A percentile compares a stretch with the other conserved stretches of the same genome.
Conservation (phyloP, 257 asterid species). For the Solanum gracilifrons region DNA sequence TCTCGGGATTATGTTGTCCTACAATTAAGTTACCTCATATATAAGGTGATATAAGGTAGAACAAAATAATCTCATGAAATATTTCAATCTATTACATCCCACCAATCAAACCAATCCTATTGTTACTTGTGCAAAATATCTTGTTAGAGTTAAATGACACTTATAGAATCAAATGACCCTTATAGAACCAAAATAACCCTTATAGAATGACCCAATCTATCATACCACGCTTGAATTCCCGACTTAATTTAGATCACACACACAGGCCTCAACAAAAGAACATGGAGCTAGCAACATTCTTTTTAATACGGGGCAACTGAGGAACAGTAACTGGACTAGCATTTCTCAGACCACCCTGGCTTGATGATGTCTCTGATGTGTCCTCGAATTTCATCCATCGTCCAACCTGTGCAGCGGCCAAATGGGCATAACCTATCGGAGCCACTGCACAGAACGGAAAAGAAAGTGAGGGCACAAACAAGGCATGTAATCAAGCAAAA, state of each 20-base stretch:
- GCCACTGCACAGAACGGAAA: slow-evolving; percentile 44
- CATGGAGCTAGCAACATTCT: slow-evolving; percentile 65
- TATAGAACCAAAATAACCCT: not conserved
- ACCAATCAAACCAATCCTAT: not conserved
- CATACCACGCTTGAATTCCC: not conserved
- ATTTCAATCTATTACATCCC: not conserved
- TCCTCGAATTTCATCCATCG: slow-evolving; percentile 92
- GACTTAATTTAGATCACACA: too few relatives aligned
- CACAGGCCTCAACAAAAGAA: slow-evolving; percentile 41
- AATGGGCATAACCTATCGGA: slow-evolving; percentile 79
- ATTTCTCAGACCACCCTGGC: slow-evolving; percentile 50
- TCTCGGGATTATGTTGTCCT: not conserved
- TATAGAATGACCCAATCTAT: not conserved
- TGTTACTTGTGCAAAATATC: not conserved
- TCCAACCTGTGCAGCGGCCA: slow-evolving; percentile 87
- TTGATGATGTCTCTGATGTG: slow-evolving; percentile 69
- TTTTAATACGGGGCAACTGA: slow-evolving; percentile 58
- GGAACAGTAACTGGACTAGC: slow-evolving; percentile 59
- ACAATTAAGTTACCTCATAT: not conserved
- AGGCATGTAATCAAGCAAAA: not conserved
- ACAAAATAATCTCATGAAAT: not conserved
- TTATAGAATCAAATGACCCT: not conserved
- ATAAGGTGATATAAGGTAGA: too few relatives aligned
- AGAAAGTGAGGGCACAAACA: not conserved
- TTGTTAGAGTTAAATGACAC: not conserved